Conservation (phyloP, 768 basidiomycete species). For the Cystoderma amianthinum region DNA sequence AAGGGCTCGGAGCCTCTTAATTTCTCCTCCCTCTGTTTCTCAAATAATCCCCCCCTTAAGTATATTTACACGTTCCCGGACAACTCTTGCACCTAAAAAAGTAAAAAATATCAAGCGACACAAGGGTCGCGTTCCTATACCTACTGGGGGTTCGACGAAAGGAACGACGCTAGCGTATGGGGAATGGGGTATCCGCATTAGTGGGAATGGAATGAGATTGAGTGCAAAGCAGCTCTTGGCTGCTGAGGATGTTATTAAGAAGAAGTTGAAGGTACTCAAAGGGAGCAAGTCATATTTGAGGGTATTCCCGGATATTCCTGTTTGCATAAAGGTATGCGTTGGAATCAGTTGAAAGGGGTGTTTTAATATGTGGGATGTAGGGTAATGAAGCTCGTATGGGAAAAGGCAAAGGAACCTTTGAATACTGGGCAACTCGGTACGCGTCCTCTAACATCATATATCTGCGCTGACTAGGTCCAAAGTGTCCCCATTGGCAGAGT, state of each 20-base stretch:
- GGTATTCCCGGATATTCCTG: conserved; percentile 94
- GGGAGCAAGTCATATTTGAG: conserved; percentile 82
- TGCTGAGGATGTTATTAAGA: conserved; percentile 82
- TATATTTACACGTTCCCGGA: conserved; percentile 38
- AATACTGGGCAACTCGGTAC: conserved; percentile 93
- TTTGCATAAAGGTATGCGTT: conserved; percentile 82
- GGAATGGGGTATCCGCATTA: conserved; percentile 88
- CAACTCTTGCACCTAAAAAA: conserved; percentile 74
- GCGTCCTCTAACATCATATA: conserved; percentile 13
- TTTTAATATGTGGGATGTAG: conserved; percentile 28
- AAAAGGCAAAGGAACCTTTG: conserved; percentile 97
- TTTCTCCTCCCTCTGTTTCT: conserved; percentile 9
- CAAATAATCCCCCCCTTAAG: conserved; percentile 23
- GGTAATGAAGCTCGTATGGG: conserved; percentile 99
- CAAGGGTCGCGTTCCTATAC: conserved; percentile 84
- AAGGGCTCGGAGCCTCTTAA: neutral
- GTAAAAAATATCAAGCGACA: conserved; percentile 85
- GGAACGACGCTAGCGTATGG: conserved; percentile 91
- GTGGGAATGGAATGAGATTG: conserved; percentile 72
- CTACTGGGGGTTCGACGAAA: conserved; percentile 84
- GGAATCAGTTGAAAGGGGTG: neutral
- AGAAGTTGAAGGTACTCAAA: conserved; percentile 86
- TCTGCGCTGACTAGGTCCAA: conserved; percentile 1
- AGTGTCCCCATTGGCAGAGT: conserved; percentile 88
- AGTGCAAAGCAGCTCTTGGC: conserved; percentile 87